These are phyloP conservation scores for Aspergillus biplanus DNA, from an alignment of 495 filamentous ascomycete species.

Conservation along the genomic window DNA sequence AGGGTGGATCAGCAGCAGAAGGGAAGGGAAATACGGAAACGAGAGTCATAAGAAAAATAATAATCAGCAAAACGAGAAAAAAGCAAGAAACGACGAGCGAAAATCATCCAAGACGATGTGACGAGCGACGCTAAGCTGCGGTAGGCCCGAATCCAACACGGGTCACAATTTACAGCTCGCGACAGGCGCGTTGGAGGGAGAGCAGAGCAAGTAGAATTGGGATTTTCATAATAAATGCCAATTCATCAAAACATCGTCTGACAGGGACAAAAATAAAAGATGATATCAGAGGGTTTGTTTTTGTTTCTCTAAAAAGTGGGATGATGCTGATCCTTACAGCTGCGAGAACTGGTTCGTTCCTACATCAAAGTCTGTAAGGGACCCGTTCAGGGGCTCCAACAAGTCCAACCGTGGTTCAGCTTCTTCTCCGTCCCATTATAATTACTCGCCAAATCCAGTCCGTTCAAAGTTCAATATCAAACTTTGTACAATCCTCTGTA, in stretches of 20 bases:
- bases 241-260: no score
- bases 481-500: no score
- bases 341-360: neutral
- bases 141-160: neutral
- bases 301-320: neutral
- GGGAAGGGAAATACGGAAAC: neutral
- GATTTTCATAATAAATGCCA: no score
- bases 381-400: slow-evolving; percentile 8
- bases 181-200: neutral
- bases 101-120: neutral
- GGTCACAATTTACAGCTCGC: neutral
- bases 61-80: neutral
- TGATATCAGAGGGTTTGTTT: slow-evolving; percentile 15
- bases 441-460: no score
- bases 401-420: no score
- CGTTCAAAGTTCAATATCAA: no score
- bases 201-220: neutral
- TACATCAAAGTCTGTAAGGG: slow-evolving; percentile 8
- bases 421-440: no score
- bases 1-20: neutral
- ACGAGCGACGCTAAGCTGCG: slow-evolving; percentile 4
- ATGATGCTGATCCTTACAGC: slow-evolving; percentile 9
- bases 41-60: neutral
- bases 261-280: neutral
- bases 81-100: neutral